phyloP scores from a whole-genome alignment of 148 eudicot species.

The Pouteria glomerata region DNA sequence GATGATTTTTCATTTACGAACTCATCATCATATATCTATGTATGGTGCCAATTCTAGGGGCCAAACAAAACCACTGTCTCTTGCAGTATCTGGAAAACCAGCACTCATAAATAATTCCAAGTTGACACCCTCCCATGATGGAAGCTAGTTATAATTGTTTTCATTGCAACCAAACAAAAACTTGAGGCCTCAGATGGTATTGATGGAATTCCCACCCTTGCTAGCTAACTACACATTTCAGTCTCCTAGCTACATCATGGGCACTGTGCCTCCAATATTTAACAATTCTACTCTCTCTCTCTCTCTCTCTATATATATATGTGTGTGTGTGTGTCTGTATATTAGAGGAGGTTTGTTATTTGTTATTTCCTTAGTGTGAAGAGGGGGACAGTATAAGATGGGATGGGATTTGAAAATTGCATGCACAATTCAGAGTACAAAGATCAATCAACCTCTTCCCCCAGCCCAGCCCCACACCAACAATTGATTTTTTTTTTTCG shows the following conservation, averaged over 20 bases:
- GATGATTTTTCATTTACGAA: no score
- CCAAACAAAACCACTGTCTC: slow-evolving; percentile 7
- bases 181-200: neutral
- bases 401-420: neutral
- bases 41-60: slow-evolving; percentile 9
- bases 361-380: neutral
- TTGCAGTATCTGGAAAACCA: slow-evolving; percentile 8
- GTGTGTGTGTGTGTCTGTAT: neutral
- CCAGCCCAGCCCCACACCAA: neutral
- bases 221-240: no score
- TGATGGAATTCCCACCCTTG: neutral
- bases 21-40: no score
- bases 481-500: neutral
- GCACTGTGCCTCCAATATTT: neutral
- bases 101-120: neutral
- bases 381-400: slow-evolving; percentile 1
- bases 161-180: neutral
- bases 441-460: neutral
- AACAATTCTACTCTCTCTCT: neutral
- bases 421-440: neutral
- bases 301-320: neutral
- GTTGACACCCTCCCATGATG: neutral
- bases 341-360: neutral
- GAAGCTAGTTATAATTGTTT: neutral
- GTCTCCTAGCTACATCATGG: slow-evolving; percentile 5